A percentile compares a stretch with the other conserved stretches of the same genome.
These are phyloP conservation scores for Incumbomyces lentus DNA, from an alignment of 2,329 filamentous ascomycete species.

Conservation along the genomic window DNA sequence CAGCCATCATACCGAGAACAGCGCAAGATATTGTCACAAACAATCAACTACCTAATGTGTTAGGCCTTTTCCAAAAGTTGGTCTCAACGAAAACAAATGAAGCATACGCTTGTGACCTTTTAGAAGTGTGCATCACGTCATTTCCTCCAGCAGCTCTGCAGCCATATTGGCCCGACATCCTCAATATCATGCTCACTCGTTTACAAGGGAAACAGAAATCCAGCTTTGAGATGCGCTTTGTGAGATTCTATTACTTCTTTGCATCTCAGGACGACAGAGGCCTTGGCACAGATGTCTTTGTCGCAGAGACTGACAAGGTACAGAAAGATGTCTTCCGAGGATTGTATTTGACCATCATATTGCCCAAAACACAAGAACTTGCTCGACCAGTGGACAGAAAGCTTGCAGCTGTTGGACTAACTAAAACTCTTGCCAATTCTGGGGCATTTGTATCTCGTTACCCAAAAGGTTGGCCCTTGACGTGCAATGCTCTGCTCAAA, in stretches of 20 bases:
- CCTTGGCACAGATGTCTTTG: constrained; percentile 87
- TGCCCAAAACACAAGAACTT: constrained; percentile 81
- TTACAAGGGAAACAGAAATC: constrained; percentile 67
- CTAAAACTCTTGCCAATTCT: constrained; percentile 82
- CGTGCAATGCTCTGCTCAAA: constrained; percentile 78
- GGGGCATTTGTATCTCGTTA: constrained; percentile 72
- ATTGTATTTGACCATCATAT: constrained; percentile 74
- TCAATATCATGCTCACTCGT: constrained; percentile 69
- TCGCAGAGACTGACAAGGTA: constrained; percentile 69
- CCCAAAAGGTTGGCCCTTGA: constrained; percentile 82
- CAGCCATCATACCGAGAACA: constrained; percentile 71
- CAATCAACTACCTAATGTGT: constrained; percentile 73
- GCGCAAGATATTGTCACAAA: constrained; percentile 61
- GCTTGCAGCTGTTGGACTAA: constrained; percentile 81
- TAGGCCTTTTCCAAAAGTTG: constrained; percentile 94
- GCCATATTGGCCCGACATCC: constrained; percentile 66
- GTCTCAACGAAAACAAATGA: constrained; percentile 75
- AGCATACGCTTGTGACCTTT: constrained; percentile 73
- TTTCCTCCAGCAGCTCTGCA: constrained; percentile 61
- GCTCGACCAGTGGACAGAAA: constrained; percentile 84
- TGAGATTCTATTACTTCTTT: constrained; percentile 88
- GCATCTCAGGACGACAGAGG: constrained; percentile 68
- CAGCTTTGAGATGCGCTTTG: constrained; percentile 74
- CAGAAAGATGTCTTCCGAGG: constrained; percentile 47
- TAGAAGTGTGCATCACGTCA: constrained; percentile 66